Conservation (phyloP, 352 stramenopile genomes). For the Pythium plurisporium region DNA sequence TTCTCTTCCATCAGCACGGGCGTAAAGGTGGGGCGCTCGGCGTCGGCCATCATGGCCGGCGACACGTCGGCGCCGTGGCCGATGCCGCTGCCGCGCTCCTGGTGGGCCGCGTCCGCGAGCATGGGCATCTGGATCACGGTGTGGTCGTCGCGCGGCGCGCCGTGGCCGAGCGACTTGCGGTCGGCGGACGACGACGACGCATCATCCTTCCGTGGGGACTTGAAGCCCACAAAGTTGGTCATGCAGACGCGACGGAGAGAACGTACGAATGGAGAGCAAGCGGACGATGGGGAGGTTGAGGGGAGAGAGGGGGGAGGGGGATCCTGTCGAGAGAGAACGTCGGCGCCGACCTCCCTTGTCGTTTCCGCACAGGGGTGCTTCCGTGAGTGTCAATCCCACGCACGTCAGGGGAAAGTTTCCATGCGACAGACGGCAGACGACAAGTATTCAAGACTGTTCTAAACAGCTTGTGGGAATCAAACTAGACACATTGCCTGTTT, state of each 20-base stretch:
- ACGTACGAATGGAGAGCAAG: too few species aligned
- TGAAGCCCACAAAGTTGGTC: conserved; percentile 22
- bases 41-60: conserved; percentile 13
- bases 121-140: conserved; percentile 14
- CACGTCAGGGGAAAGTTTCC: neutral
- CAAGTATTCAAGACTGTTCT: neutral
- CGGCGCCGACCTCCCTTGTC: neutral
- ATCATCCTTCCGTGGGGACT: conserved; percentile 7
- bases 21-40: conserved; percentile 1
- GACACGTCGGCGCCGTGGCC: conserved; percentile 20
- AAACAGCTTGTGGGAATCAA: neutral
- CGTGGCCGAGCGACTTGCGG: conserved; percentile 1
- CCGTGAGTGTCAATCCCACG: neutral
- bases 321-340: neutral
- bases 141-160: neutral
- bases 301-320: too few species aligned
- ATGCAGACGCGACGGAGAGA: conserved; percentile 7
- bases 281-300: too few species aligned
- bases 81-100: neutral
- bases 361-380: too few species aligned
- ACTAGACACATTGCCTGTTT: too few species aligned
- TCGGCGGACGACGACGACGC: neutral
- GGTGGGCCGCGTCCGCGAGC: neutral
- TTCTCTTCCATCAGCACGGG: conserved; percentile 10
- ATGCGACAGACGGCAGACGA: neutral